Conservation (phyloP, 257 asterid genomes). For the Parsonsia alboflavescens region DNA sequence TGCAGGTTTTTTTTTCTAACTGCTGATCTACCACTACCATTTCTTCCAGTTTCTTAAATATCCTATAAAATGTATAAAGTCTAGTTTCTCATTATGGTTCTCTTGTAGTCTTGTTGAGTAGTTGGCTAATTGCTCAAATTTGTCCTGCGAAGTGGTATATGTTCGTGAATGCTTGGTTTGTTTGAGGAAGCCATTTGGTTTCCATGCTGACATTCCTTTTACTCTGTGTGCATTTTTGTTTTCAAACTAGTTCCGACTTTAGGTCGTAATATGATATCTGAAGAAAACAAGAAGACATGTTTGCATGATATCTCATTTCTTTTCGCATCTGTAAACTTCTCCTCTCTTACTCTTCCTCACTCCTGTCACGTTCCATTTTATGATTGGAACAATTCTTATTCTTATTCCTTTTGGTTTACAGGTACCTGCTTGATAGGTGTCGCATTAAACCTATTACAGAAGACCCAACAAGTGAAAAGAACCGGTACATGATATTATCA, state of each 20-base stretch:
- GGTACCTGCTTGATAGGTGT: constrained; percentile 77
- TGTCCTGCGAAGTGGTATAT: not conserved
- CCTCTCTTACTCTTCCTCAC: not conserved
- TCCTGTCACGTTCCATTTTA: not conserved
- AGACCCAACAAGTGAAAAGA: constrained; percentile 65
- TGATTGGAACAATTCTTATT: not conserved
- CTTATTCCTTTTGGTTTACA: constrained; percentile 22
- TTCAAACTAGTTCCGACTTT: not conserved
- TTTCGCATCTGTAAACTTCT: not conserved
- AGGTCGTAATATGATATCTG: not conserved
- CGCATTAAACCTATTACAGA: constrained; percentile 79
- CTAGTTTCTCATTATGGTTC: not conserved
- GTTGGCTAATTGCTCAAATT: not conserved
- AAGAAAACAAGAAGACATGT: not conserved
- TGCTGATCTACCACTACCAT: not conserved
- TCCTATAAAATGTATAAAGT: not conserved
- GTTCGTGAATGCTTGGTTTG: not conserved
- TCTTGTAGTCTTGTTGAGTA: not conserved
- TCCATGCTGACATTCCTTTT: not conserved
- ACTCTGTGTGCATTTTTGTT: not conserved
- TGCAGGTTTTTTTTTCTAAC: not conserved
- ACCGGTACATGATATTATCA: constrained; percentile 66
- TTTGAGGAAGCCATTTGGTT: not conserved
- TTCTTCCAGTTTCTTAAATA: not conserved
- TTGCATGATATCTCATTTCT: not conserved